A percentile compares a stretch with the other conserved stretches of the same genome.
Evolutionary conservation across 2,329 filamentous ascomycete genomes (phyloP).

Genomic region (Lecanoromycetidae sp.): DNA sequence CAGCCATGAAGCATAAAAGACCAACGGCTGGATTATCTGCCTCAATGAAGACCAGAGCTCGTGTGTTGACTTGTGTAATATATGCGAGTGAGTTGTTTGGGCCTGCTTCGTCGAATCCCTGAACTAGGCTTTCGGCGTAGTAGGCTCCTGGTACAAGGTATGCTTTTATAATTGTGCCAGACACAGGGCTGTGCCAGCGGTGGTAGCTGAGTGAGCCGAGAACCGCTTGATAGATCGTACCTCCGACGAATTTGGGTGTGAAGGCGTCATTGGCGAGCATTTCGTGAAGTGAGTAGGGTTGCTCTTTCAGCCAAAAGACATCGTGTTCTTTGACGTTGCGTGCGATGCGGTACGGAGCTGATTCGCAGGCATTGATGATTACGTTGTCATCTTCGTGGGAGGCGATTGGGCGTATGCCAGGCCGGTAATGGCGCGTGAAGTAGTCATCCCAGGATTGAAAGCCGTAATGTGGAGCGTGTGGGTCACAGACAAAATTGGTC

Average conservation of each 20-base stretch:
- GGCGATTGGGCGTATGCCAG: conserved; percentile 27
- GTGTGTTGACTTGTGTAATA: conserved; percentile 51
- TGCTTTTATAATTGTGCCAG: conserved; percentile 46
- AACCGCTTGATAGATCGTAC: conserved; percentile 60
- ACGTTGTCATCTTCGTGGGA: conserved; percentile 29
- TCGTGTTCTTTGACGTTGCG: conserved; percentile 43
- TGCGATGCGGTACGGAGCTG: conserved; percentile 38
- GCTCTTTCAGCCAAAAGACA: conserved; percentile 56
- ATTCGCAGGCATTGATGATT: conserved; percentile 55
- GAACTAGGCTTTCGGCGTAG: conserved; percentile 43
- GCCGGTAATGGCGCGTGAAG: not conserved
- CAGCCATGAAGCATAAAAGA: conserved; percentile 55
- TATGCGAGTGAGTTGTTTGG: conserved; percentile 48
- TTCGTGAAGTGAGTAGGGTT: conserved; percentile 53
- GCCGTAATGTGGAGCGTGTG: not conserved
- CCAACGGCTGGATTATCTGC: conserved; percentile 56
- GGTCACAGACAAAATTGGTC: not conserved
- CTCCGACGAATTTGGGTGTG: conserved; percentile 45
- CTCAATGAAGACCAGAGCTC: conserved; percentile 58
- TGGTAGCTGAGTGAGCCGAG: conserved; percentile 56
- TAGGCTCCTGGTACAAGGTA: conserved; percentile 54
- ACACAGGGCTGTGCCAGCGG: conserved; percentile 59
- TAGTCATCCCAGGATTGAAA: not conserved
- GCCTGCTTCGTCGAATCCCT: conserved; percentile 13
- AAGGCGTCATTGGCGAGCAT: conserved; percentile 49